phyloP scores from a whole-genome alignment of 306 rosid species.

The Oxytropis ochrocephala region DNA sequence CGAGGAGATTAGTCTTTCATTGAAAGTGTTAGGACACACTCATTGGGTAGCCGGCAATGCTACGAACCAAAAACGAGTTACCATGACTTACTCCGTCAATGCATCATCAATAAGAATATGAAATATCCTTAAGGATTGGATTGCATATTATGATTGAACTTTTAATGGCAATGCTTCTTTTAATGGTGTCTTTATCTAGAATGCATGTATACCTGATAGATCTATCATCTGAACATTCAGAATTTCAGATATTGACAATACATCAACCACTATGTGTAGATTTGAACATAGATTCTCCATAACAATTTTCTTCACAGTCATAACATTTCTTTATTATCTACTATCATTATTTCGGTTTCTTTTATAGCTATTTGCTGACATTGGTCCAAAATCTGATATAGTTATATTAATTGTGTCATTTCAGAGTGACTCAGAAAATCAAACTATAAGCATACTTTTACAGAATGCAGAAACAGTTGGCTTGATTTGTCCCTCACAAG shows the following conservation, averaged over 20 bases:
- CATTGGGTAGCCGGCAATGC: too few relatives aligned
- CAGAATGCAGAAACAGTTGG: constrained; percentile 93
- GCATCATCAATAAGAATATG: neutral
- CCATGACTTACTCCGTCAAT: neutral
- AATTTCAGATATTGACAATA: neutral
- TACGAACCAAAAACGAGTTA: too few relatives aligned
- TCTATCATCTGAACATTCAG: too few relatives aligned
- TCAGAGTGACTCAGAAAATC: constrained; percentile 46
- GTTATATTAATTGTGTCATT: neutral
- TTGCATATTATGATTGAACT: neutral
- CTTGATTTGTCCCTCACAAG: constrained; percentile 55
- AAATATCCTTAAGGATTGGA: neutral
- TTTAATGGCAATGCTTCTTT: neutral
- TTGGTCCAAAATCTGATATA: neutral
- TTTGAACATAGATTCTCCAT: neutral
- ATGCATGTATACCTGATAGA: too few relatives aligned
- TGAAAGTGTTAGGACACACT: too few relatives aligned
- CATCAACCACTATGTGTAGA: neutral
- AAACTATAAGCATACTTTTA: constrained; percentile 55
- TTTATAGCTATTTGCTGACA: neutral
- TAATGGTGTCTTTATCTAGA: neutral
- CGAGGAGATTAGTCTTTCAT: too few relatives aligned
- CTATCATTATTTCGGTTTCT: neutral
- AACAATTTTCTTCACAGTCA: neutral
- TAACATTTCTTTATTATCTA: neutral